phyloP scores from a whole-genome alignment of 345 rosid species.

The Leavenworthia alabamica region DNA sequence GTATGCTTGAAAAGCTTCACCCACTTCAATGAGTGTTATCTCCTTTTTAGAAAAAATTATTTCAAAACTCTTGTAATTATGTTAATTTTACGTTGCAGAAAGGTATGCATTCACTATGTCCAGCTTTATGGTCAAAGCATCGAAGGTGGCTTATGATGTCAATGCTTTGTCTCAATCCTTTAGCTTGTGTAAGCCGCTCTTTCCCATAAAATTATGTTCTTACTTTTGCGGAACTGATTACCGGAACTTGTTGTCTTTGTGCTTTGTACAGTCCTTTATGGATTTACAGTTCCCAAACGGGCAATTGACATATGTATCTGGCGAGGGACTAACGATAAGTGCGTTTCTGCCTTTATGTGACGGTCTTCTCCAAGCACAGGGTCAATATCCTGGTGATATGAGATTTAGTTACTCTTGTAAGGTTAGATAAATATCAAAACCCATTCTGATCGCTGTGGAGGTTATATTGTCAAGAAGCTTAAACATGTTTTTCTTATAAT shows the following conservation, averaged over 20 bases:
- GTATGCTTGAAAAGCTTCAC: constrained; percentile 33
- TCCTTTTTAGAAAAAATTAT: neutral
- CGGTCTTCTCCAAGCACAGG: constrained; percentile 95
- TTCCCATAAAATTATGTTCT: neutral
- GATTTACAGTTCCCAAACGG: constrained; percentile 98
- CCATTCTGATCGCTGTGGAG: neutral
- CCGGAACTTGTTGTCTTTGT: neutral
- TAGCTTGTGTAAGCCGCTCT: constrained; percentile 66
- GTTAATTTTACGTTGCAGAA: constrained; percentile 41
- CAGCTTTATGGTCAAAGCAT: constrained; percentile 97
- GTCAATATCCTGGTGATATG: constrained; percentile 99
- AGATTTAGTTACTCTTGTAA: constrained; percentile 82
- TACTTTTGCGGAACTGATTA: neutral
- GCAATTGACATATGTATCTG: constrained; percentile 80
- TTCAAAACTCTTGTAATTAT: neutral
- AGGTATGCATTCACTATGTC: constrained; percentile 95
- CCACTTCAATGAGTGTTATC: neutral
- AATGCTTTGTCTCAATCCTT: constrained; percentile 88
- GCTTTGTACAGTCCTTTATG: constrained; percentile 59
- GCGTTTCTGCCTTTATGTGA: constrained; percentile 76
- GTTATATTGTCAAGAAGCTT: neutral
- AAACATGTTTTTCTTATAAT: neutral
- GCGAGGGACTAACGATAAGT: constrained; percentile 90
- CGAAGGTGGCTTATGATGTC: constrained; percentile 98
- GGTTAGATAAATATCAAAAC: constrained; percentile 34